Evolutionary conservation across 306 rosid genomes (phyloP).

Genomic region (Hylodesmum podocarpum): DNA sequence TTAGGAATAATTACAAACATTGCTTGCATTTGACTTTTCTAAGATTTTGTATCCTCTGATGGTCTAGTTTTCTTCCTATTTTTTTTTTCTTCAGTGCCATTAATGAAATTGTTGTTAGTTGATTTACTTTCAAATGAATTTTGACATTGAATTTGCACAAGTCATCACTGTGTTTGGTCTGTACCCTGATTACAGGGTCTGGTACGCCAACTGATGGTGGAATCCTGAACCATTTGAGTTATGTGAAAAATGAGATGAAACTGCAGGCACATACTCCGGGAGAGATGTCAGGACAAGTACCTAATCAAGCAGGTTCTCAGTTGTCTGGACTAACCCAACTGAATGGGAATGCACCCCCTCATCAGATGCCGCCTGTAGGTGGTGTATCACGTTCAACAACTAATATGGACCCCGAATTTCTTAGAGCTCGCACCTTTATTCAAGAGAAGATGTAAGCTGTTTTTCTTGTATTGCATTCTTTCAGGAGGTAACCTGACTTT

Average conservation of each 20-base stretch:
- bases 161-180: slow-evolving; percentile 5
- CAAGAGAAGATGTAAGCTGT: slow-evolving; percentile 76
- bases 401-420: slow-evolving; percentile 65
- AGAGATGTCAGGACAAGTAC: slow-evolving; percentile 71
- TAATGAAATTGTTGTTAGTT: slow-evolving; percentile 23
- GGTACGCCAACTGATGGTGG: slow-evolving; percentile 28
- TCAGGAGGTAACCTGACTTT: slow-evolving; percentile 10
- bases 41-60: not conserved
- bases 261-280: slow-evolving; percentile 69
- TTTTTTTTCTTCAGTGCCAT: not conserved
- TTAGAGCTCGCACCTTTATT: slow-evolving; percentile 50
- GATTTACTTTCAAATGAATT: not conserved
- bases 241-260: slow-evolving; percentile 57
- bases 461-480: not conserved
- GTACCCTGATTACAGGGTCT: slow-evolving; percentile 17
- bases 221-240: slow-evolving; percentile 31
- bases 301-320: slow-evolving; percentile 68
- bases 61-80: not conserved
- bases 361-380: slow-evolving; percentile 48
- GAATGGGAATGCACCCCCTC: slow-evolving; percentile 60
- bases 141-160: not conserved
- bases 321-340: slow-evolving; percentile 57
- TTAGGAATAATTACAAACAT: not conserved
- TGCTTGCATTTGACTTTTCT: slow-evolving; percentile 19
- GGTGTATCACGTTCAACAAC: slow-evolving; percentile 41